Base-by-base conservation (phyloP, 2,329 filamentous ascomycete genomes). In the Xylaria multiplex region DNA sequence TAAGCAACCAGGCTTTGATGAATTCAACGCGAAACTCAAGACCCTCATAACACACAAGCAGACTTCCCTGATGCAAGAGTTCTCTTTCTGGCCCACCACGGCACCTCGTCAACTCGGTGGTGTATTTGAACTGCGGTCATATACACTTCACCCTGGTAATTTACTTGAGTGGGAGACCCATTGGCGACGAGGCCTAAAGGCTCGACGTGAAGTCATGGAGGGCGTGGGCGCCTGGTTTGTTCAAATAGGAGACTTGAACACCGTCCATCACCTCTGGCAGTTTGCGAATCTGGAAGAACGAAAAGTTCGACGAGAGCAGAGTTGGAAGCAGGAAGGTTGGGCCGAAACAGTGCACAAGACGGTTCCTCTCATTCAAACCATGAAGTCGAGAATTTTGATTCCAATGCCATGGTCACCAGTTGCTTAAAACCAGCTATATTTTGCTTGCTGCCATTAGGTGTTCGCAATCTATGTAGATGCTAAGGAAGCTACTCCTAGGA, bases 171-270 rank as follows among this genome's bases (percentile, higher is more conserved):
- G 96, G 96, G 96, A 99, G 85, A 96, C 93, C 46, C 96, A 99
- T 81, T 99, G 96, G 96, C 88, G 96, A 67, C 90, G 93, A 70
- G 96, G 96, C 30, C 86, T 99, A 61, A 92, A 92, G 80, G 96
- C 96, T 2, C 88, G 96, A 58, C 88, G 93, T 56, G 93, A 98
- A 81, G 95, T 98, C 62, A 99, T 99, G 96, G 96, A 99, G 80
- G 96, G 96, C 14, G 94, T 97, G 0, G 94, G 95, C 37, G 96
- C 96, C 6, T 99, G 96, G 96, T 99, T 99, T 75, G 95, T 97
- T 46, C 96, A 99, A 82, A 95, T 99, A 75, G 96, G 96, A 67
- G 95, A 97, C 60, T 85, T 99, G 69, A 99, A 99, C 83, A 97
- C 93, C 0, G 96, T 99, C 40, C 94, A 99, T 79, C 95, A 98